Conservation (phyloP, 1,284 basidiomycete genomes). For the Fomitopsis betulina region DNA sequence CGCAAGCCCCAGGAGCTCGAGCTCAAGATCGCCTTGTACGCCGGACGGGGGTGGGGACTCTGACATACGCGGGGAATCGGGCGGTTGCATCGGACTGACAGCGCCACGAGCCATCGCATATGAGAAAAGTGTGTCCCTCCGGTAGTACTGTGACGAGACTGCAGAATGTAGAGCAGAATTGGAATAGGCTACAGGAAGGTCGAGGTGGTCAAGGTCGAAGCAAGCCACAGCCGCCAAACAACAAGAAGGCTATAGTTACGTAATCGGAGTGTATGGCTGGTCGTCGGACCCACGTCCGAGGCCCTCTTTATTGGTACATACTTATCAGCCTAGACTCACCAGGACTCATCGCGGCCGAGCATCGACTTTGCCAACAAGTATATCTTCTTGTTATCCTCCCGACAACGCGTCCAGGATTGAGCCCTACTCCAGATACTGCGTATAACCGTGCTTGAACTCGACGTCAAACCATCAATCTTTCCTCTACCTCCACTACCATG, state of each 20-base stretch:
- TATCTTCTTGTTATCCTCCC: not conserved
- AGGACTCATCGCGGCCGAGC: too few relatives aligned
- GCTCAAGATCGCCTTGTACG: constrained; percentile 64
- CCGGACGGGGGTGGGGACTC: constrained; percentile 67
- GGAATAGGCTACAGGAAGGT: too few relatives aligned
- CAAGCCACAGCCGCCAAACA: too few relatives aligned
- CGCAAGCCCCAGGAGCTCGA: constrained; percentile 69
- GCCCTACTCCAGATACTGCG: too few relatives aligned
- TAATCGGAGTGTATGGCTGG: constrained; percentile 41
- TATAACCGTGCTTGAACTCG: not conserved
- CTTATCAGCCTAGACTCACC: constrained; percentile 15
- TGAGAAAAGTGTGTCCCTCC: not conserved
- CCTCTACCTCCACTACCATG: constrained; percentile 28
- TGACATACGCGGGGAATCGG: constrained; percentile 64
- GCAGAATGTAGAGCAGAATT: not conserved
- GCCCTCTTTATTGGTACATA: too few relatives aligned
- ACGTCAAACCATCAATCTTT: not conserved
- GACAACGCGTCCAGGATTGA: too few relatives aligned
- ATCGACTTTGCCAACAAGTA: constrained; percentile 4
- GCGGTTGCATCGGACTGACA: not conserved
- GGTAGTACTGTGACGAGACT: not conserved
- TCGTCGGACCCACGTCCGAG: constrained; percentile 28
- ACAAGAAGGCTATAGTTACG: constrained; percentile 31
- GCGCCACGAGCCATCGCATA: not conserved
- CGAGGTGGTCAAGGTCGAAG: too few relatives aligned